Evolutionary conservation across 2,329 filamentous ascomycete genomes (phyloP).

Genomic region (Penicillium sp.): DNA sequence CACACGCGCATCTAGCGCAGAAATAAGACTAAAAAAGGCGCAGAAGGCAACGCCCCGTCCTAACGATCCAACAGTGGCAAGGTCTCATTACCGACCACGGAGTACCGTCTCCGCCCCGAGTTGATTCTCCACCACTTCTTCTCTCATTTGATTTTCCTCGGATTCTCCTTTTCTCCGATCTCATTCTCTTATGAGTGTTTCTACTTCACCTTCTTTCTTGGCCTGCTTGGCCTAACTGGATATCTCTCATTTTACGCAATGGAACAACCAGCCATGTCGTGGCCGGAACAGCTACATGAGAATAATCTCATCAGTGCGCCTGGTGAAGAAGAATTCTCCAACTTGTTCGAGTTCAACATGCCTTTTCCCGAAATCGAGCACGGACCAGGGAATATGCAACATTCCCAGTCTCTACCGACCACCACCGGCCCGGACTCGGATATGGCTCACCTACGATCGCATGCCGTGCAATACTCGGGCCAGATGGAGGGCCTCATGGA

Average conservation of each 20-base stretch:
- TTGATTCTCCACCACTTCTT: constrained; percentile 8
- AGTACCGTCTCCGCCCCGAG: constrained; percentile 16
- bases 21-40: constrained; percentile 1
- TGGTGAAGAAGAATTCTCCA: constrained; percentile 49
- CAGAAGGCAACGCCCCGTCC: neutral
- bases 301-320: constrained; percentile 40
- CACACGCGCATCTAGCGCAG: constrained; percentile 15
- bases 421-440: constrained; percentile 28
- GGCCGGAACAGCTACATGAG: constrained; percentile 41
- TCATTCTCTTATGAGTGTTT: neutral
- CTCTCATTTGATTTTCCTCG: neutral
- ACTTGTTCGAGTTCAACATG: constrained; percentile 50
- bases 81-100: neutral
- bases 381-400: constrained; percentile 37
- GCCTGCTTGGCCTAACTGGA: neutral
- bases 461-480: constrained; percentile 28
- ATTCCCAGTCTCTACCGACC: constrained; percentile 32
- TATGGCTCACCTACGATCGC: constrained; percentile 29
- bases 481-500: constrained; percentile 40
- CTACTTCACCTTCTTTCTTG: neutral
- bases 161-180: constrained; percentile 2
- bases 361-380: constrained; percentile 46
- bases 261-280: constrained; percentile 41
- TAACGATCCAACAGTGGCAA: constrained; percentile 5
- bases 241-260: constrained; percentile 21